These are phyloP conservation scores for Hansenula lynferdii DNA, from an alignment of 1,139 yeast species.

Conservation along the genomic window DNA sequence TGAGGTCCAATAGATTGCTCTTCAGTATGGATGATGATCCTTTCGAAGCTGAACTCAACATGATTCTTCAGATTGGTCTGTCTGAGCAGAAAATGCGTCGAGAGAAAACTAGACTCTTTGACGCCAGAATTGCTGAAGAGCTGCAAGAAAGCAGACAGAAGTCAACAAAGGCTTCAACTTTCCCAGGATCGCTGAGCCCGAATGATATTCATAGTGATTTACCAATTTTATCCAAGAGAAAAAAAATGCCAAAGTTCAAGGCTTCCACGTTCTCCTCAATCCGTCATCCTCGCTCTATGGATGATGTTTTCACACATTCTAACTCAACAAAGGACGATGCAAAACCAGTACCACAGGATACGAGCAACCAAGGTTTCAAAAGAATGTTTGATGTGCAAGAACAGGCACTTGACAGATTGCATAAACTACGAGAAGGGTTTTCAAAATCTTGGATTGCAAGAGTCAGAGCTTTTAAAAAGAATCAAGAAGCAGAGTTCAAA, in stretches of 20 bases:
- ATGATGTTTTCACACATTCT: neutral
- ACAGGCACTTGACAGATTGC: conserved; percentile 6
- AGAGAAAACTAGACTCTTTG: conserved; percentile 54
- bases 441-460: conserved; percentile 74
- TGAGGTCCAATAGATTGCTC: conserved; percentile 40
- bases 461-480: conserved; percentile 40
- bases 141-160: conserved; percentile 38
- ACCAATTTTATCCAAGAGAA: conserved; percentile 6
- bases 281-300: conserved; percentile 5
- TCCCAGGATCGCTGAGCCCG: neutral
- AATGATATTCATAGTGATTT: neutral
- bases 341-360: no score
- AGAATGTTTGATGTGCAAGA: conserved; percentile 2
- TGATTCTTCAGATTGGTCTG: conserved; percentile 73
- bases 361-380: neutral
- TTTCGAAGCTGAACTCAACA: conserved; percentile 71
- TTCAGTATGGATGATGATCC: conserved; percentile 79
- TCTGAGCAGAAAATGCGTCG: conserved; percentile 65
- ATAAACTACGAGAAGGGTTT: conserved; percentile 39
- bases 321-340: no score
- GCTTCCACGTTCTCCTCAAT: conserved; percentile 4
- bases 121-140: conserved; percentile 26
- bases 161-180: conserved; percentile 27
- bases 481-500: conserved; percentile 41
- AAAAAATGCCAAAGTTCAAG: conserved; percentile 45